These are phyloP conservation scores for Mortierella polycephala DNA, from an alignment of 371 early-diverging fungal species.

Conservation along the genomic window DNA sequence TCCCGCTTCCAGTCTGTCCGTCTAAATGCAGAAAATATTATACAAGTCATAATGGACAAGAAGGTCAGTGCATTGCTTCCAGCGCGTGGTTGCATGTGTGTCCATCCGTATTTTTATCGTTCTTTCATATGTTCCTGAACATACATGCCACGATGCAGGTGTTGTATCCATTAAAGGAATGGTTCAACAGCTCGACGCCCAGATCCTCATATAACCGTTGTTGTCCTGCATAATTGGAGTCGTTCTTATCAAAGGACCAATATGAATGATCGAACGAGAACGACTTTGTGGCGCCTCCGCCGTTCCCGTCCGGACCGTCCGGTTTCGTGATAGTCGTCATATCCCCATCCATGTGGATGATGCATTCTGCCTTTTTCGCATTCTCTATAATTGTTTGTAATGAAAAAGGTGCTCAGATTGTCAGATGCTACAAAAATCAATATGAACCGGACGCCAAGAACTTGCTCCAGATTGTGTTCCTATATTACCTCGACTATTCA, in stretches of 20 bases:
- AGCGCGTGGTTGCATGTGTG: not conserved
- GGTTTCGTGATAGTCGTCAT: slow-evolving; percentile 76
- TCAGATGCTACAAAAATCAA: too few relatives aligned
- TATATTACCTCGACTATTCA: slow-evolving; percentile 80
- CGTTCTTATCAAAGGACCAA: slow-evolving; percentile 79
- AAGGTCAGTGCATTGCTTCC: not conserved
- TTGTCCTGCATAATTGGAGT: slow-evolving; percentile 81
- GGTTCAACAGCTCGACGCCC: slow-evolving; percentile 82
- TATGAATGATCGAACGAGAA: slow-evolving; percentile 90
- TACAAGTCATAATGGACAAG: not conserved
- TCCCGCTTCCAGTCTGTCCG: slow-evolving; percentile 90
- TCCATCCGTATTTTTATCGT: too few relatives aligned
- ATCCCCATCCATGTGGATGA: slow-evolving; percentile 77
- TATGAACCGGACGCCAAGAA: too few relatives aligned
- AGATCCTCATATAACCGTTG: slow-evolving; percentile 78
- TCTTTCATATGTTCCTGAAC: too few relatives aligned
- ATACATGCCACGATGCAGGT: slow-evolving; percentile 90
- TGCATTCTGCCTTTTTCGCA: slow-evolving; percentile 68
- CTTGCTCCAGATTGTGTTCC: too few relatives aligned
- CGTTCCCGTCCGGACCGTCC: slow-evolving; percentile 49
- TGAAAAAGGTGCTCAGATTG: not conserved
- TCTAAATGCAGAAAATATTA: slow-evolving; percentile 56
- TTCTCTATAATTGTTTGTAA: slow-evolving; percentile 58
- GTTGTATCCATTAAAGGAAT: slow-evolving; percentile 90
- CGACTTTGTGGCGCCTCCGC: slow-evolving; percentile 57